Conservation (phyloP, 2,329 filamentous ascomycete species). For the Fusarium sp. region DNA sequence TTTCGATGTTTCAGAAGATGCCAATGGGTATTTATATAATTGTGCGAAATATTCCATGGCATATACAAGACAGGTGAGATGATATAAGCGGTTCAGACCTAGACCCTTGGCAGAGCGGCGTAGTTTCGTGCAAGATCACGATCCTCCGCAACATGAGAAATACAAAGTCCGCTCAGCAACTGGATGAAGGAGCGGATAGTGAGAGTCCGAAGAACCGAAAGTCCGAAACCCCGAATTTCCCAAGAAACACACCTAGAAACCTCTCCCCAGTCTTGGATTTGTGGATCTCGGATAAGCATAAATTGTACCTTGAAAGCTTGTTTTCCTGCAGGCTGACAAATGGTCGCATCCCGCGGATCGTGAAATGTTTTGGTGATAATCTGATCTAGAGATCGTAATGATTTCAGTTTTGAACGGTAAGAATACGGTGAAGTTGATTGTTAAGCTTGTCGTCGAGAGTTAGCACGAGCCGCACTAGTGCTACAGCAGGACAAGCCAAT, state of each 20-base stretch:
- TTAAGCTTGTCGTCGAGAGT: too few species aligned
- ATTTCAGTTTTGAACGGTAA: background rate
- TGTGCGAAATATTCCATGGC: background rate
- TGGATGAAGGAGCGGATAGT: background rate
- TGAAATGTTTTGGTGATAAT: background rate
- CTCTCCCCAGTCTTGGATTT: slow-evolving; percentile 1
- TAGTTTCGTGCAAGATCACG: background rate
- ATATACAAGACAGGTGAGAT: background rate
- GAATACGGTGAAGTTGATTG: too few species aligned
- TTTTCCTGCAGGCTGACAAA: slow-evolving; percentile 16
- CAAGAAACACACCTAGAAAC: too few species aligned
- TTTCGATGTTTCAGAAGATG: background rate
- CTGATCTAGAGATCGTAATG: background rate
- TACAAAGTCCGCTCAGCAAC: slow-evolving; percentile 1
- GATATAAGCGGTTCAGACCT: background rate
- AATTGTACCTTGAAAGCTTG: background rate
- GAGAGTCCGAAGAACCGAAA: slow-evolving; percentile 23
- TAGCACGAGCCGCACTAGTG: too few species aligned
- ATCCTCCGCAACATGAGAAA: slow-evolving; percentile 1
- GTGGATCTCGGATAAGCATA: slow-evolving; percentile 32
- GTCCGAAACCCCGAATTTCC: background rate
- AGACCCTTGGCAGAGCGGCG: background rate
- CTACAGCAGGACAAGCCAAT: too few species aligned
- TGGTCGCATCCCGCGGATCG: slow-evolving; percentile 9
- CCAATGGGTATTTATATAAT: slow-evolving; percentile 8